Percentiles rank a stretch among this genome's conserved stretches.
Conservation (phyloP, 306 rosid species). For the Pyrus betulifolia region DNA sequence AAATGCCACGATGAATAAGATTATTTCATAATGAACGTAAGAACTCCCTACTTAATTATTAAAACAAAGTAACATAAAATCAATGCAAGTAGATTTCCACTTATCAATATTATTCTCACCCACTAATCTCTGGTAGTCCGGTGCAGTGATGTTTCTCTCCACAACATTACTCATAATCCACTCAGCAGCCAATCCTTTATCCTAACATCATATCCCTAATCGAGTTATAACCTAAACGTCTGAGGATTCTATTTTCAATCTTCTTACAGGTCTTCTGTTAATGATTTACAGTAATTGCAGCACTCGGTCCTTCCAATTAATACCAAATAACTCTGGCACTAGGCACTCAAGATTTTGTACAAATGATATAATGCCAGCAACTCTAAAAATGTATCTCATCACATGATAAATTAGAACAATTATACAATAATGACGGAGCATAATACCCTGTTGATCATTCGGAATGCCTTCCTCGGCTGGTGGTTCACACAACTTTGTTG, state of each 20-base stretch:
- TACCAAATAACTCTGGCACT: not conserved
- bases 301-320: not conserved
- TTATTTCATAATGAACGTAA: not conserved
- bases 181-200: not conserved
- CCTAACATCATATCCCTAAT: not conserved
- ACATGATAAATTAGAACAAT: not conserved
- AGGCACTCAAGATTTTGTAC: not conserved
- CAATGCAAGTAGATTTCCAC: not conserved
- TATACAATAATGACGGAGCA: not conserved
- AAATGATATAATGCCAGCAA: not conserved
- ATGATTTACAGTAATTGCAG: not conserved
- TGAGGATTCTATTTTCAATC: not conserved
- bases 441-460: slow-evolving; percentile 43
- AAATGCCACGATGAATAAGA: not conserved
- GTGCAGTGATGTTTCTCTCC: not conserved
- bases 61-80: not conserved
- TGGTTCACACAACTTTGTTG: slow-evolving; percentile 61
- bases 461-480: slow-evolving; percentile 34
- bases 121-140: not conserved
- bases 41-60: not conserved
- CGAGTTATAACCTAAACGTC: not conserved
- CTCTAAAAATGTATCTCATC: not conserved
- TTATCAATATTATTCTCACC: not conserved
- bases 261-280: not conserved
- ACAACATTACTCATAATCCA: not conserved